Conservation (phyloP, 805 yeast genomes). For the Ogataea parapolymorpha region DNA sequence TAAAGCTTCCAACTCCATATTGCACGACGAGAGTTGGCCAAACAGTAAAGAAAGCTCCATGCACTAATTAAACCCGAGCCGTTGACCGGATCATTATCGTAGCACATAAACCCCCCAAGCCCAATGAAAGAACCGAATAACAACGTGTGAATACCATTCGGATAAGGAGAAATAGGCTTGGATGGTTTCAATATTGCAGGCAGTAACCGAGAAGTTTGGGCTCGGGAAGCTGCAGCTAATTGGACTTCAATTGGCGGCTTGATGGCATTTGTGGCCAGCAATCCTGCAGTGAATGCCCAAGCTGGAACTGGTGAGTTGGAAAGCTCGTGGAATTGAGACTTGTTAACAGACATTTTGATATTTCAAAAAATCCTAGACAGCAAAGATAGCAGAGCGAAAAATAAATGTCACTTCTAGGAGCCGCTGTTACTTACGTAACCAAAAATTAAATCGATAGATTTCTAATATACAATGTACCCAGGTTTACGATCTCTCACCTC, state of each 20-base stretch:
- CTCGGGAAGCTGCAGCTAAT: conserved; percentile 13
- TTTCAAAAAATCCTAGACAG: neutral
- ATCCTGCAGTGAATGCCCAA: conserved; percentile 36
- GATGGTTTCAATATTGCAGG: conserved; percentile 14
- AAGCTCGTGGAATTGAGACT: conserved; percentile 9
- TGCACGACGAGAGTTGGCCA: conserved; percentile 66
- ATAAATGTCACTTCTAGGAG: neutral
- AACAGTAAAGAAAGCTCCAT: conserved; percentile 72
- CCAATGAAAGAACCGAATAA: conserved; percentile 62
- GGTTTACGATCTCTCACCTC: conserved; percentile 87
- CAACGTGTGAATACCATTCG: conserved; percentile 28
- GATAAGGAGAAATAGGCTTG: conserved; percentile 25
- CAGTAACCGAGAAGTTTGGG: conserved; percentile 10
- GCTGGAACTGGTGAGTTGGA: conserved; percentile 47
- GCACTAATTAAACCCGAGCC: conserved; percentile 81
- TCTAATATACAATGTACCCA: conserved; percentile 24
- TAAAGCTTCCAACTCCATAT: conserved; percentile 52
- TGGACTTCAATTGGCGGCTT: conserved; percentile 21
- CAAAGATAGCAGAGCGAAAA: neutral
- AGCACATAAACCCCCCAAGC: conserved; percentile 69
- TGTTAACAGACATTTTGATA: conserved; percentile 3
- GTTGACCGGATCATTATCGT: conserved; percentile 71
- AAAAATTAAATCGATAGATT: conserved; percentile 16
- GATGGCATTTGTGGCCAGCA: conserved; percentile 28
- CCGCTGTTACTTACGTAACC: conserved; percentile 14